phyloP scores from a whole-genome alignment of 257 asterid species.

The Thymus quinquecostatus region DNA sequence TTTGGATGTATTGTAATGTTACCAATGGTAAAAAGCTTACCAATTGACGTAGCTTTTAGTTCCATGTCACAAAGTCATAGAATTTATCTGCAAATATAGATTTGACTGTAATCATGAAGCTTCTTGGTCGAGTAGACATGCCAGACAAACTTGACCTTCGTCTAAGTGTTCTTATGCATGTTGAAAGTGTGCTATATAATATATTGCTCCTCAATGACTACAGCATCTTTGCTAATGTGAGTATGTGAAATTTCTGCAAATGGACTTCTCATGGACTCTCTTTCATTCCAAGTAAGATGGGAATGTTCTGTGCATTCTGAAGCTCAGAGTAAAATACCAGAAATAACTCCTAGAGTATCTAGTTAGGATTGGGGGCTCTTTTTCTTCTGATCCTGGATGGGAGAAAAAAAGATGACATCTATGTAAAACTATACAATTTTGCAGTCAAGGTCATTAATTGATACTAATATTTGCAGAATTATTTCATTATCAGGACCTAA shows the following conservation, averaged over 20 bases:
- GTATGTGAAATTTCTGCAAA: neutral
- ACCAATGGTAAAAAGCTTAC: neutral
- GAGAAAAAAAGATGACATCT: neutral
- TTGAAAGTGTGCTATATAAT: neutral
- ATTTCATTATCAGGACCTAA: neutral
- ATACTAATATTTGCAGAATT: neutral
- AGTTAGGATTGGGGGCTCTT: slow-evolving; percentile 2
- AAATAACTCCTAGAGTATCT: neutral
- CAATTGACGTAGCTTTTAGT: slow-evolving; percentile 1
- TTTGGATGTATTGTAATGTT: neutral
- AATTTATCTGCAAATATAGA: neutral
- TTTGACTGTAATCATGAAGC: neutral
- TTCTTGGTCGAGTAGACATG: slow-evolving; percentile 3
- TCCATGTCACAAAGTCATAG: neutral
- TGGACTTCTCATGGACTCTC: slow-evolving; percentile 6
- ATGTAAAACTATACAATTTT: neutral
- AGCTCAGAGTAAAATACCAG: neutral
- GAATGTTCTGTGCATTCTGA: slow-evolving; percentile 1
- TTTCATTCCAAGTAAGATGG: neutral
- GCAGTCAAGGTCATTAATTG: neutral
- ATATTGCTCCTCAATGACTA: neutral
- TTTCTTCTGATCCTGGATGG: slow-evolving; percentile 9
- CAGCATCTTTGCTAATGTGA: neutral
- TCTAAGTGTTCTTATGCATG: neutral
- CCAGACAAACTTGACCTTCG: neutral